Evolutionary conservation across 2,329 filamentous ascomycete species (phyloP), one percentile per base, ranked within the genome.

Genomic region (Thielaviopsis euricoi): DNA sequence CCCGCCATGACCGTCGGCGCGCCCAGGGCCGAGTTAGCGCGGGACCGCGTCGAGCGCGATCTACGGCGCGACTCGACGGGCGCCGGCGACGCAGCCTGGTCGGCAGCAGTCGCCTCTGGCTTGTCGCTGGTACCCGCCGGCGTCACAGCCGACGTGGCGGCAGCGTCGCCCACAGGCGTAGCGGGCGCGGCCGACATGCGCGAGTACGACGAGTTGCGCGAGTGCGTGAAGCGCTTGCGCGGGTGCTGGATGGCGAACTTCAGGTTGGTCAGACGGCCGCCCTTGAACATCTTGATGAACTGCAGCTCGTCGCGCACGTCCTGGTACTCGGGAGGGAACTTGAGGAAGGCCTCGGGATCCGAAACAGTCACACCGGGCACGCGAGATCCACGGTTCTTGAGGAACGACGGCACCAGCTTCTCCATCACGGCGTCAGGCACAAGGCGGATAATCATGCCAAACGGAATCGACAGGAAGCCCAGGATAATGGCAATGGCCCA

Each of bases 401-500:
- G 65, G 57, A 77, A 73, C 48, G 76, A 68, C 2, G 78, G 74
- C 48, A 86, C 70, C 59, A 79, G 67, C 50, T 72, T 73, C 53
- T 76, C 69, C 51, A 86, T 66, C 17, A 84, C 71, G 52, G 78
- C 75, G 67, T 97, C 90, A 0, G 93, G 93, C 55, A 97, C 78
- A 25, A 88, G 75, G 53, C 93, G 87, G 60, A 97, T 85, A 33
- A 87, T 73, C 23, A 91, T 76, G 60, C 88, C 93, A 57, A 95
- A 76, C 0, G 89, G 88, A 29, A 97, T 81, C 19, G 91, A 95
- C n/a, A 94, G 71, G 63, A 86, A 75, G 33, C 90, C 89, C 43
- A 95, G 79, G 25, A 93, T 76, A 58, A 98, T 78, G 7, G 89
- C 95, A 64, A 93, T 86, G 7, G 76, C 90, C 93, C 91, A 97